Conservation (phyloP, 345 rosid species). For the Draba incana region DNA sequence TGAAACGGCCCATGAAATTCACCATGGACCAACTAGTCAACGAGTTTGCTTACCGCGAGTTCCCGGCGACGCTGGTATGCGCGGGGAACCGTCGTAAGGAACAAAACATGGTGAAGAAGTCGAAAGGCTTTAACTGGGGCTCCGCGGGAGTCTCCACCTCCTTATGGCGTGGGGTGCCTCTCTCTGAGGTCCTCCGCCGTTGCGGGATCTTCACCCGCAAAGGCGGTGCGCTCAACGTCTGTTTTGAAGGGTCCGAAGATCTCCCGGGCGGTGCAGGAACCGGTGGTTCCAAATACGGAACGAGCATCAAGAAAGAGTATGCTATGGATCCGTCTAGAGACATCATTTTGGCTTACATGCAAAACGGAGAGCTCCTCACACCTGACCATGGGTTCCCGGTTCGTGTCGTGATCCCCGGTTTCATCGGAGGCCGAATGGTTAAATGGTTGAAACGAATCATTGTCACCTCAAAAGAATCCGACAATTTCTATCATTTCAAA, state of each 20-base stretch:
- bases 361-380: constrained; percentile 73
- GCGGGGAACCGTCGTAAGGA: constrained; percentile 94
- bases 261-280: constrained; percentile 90
- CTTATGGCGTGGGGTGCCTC: constrained; percentile 81
- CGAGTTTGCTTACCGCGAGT: constrained; percentile 64
- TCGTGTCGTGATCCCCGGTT: constrained; percentile 82
- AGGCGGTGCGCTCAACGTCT: constrained; percentile 68
- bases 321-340: constrained; percentile 91
- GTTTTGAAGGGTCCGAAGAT: constrained; percentile 94
- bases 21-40: constrained; percentile 77
- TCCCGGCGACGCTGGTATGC: constrained; percentile 76
- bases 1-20: constrained; percentile 59
- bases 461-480: constrained; percentile 74
- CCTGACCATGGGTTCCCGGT: constrained; percentile 96
- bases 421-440: constrained; percentile 93
- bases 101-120: constrained; percentile 84
- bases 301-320: constrained; percentile 62
- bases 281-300: constrained; percentile 88
- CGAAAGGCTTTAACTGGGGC: constrained; percentile 94
- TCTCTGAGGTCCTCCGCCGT: constrained; percentile 57
- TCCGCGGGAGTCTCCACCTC: constrained; percentile 76
- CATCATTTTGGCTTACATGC: constrained; percentile 86
- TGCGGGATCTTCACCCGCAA: constrained; percentile 65
- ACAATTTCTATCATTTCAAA: constrained; percentile 69
- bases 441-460: constrained; percentile 85